A percentile compares a stretch with the other conserved stretches of the same genome.
Conservation (phyloP, 768 basidiomycete genomes). For the Xerocomellus dryophilus region DNA sequence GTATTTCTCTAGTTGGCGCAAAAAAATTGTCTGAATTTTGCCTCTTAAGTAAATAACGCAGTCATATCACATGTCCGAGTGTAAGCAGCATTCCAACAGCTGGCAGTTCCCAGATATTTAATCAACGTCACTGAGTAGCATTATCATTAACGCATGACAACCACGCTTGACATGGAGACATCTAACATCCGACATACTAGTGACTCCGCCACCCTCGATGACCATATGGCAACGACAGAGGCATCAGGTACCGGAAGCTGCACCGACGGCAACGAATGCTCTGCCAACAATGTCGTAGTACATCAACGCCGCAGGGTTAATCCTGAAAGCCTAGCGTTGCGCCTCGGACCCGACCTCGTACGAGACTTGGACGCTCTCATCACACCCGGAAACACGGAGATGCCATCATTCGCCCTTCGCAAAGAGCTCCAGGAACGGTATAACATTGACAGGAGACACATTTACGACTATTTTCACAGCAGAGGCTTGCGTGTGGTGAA, state of each 20-base stretch:
- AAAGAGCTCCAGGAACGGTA: slow-evolving; percentile 71
- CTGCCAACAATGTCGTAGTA: slow-evolving; percentile 2
- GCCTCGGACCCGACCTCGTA: slow-evolving; percentile 64
- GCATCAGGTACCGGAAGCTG: slow-evolving; percentile 12
- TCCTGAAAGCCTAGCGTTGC: slow-evolving; percentile 63
- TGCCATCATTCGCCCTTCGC: slow-evolving; percentile 70
- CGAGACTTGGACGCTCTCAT: slow-evolving; percentile 72
- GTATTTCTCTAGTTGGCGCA: not conserved
- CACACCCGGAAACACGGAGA: slow-evolving; percentile 62
- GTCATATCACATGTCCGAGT: slow-evolving; percentile 11
- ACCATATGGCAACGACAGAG: not conserved
- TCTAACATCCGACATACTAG: not conserved
- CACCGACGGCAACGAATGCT: slow-evolving; percentile 1
- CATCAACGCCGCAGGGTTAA: slow-evolving; percentile 52
- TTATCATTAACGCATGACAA: not conserved
- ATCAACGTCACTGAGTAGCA: slow-evolving; percentile 4
- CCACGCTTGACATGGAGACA: slow-evolving; percentile 14
- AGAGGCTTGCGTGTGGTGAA: slow-evolving; percentile 60
- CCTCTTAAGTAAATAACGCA: not conserved
- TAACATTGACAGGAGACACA: slow-evolving; percentile 66
- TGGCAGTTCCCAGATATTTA: slow-evolving; percentile 12
- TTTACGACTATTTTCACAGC: slow-evolving; percentile 77
- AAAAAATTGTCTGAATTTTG: not conserved
- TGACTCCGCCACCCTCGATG: not conserved
- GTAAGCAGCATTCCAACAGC: slow-evolving; percentile 21